Evolutionary conservation across 306 rosid genomes (phyloP), one percentile per base, ranked within the genome.

Genomic region (Hylodesmum podocarpum): DNA sequence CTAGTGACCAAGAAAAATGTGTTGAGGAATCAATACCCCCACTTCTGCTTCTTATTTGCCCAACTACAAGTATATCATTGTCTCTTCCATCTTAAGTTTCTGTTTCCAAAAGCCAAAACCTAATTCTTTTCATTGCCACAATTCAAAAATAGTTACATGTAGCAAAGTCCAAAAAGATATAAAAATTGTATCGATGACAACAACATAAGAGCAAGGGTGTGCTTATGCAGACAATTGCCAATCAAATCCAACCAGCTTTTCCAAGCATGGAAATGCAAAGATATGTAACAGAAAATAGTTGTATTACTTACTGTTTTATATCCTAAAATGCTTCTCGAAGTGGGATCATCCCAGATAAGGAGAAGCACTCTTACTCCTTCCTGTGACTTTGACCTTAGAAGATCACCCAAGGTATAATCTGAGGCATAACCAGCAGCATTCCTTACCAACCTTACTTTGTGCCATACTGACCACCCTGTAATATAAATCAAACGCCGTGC

Each of bases 331-430:
- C 81, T 94, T 80, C 97, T 90, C 31, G 97, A 94, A n/a, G 98
- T 89, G 29, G 96, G 98, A 78, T 94, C 98, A 81, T 94, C 98
- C 98, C 98, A 94, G 63, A 94, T 66, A 86, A 94, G 98, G 67
- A 94, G 93, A 83, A 94, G 88, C 81, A 94, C 98, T 75, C 98
- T 90, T 74, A 94, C 96, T 79, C 98, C 98, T 82, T 94, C 98
- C 71, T 92, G 97, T 46, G 98, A 94, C 85, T 92, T 94, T 51
- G 90, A 68, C 82, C 84, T 87, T 75, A 94, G 83, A 77, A 94
- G 89, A 44, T 94, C 96, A 34, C 98, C 98, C 47, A 94, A 76
- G 43, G 89, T 85, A 84, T 64, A 71, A 79, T 86, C 76, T 58
- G 92, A 70, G 55, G 84, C 76, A 57, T 46, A 49, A 69, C 83